Evolutionary conservation across 352 stramenopile genomes (phyloP), one percentile per base, ranked within the genome.

Genomic region (Phytophthora sansomeana): DNA sequence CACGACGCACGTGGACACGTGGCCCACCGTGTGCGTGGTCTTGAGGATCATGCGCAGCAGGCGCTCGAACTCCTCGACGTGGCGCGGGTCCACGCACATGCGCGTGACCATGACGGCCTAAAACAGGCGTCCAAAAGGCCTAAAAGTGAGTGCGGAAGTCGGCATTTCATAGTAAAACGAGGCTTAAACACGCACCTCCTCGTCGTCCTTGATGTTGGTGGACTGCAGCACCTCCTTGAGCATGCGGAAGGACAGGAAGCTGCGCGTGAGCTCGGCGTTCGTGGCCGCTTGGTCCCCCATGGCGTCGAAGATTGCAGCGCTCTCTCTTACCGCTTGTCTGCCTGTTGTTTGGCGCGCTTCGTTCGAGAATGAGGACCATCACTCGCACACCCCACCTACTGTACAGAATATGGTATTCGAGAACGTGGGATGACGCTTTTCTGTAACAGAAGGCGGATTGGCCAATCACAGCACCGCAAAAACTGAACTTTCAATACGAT

Each of bases 21-120:
- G 85, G 66, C 83, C 85, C 35, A 85, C 77, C 4, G 78, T 92
- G 67, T 93, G 83, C 50, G 81, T 93, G 49, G 69, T 92, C 70
- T 91, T 92, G 17, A 93, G 75, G n/a, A 93, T 92, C 57, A 93
- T 63, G 5, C 85, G 83, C 50, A 93, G 60, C 39, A 93, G 70
- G 21, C 82, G 81, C 66, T 93, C 85, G 64, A 93, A 93, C 43
- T 93, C 85, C 54, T 90, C 82, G 5, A 91, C 72, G 55, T 91
- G 83, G 26, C 81, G 81, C 46, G 81, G 75, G 49, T 92, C 81
- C 29, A 94, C 85, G 29, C 74, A 81, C 85, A 94, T 94, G 54
- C 83, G 85, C 51, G 85, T 94, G 19, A 94, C 79, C 85, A 94
- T 90, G 16, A 92, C 82, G 0, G 85, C 83, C 85, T 93, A 57